phyloP scores from a whole-genome alignment of 495 filamentous ascomycete genomes.

The Aeminium ludgeri region DNA sequence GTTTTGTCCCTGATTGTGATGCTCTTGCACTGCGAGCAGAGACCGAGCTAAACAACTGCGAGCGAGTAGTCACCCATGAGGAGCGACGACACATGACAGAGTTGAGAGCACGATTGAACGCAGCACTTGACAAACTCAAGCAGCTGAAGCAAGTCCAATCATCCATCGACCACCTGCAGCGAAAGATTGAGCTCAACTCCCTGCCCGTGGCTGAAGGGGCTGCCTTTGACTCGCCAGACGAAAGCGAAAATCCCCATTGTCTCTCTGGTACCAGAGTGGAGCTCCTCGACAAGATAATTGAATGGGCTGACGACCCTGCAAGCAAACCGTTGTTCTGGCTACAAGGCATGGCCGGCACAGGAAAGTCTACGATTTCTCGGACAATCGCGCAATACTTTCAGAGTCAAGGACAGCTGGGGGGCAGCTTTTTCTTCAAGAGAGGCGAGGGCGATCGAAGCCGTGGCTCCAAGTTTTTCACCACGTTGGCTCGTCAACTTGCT shows the following conservation, averaged over 20 bases:
- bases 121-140: too few species aligned
- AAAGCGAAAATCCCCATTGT: constrained; percentile 8
- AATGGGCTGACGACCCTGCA: constrained; percentile 11
- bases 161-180: too few species aligned
- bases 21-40: neutral
- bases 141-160: too few species aligned
- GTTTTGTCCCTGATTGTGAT: neutral
- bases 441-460: constrained; percentile 12
- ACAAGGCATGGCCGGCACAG: constrained; percentile 20
- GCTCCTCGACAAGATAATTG: constrained; percentile 15
- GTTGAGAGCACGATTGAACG: too few species aligned
- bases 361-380: constrained; percentile 23
- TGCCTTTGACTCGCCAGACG: neutral
- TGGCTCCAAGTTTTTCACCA: constrained; percentile 17
- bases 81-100: too few species aligned
- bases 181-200: neutral
- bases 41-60: neutral
- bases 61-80: too few species aligned
- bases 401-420: constrained; percentile 9
- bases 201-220: neutral
- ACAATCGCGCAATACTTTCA: constrained; percentile 6
- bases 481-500: constrained; percentile 7
- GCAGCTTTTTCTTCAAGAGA: constrained; percentile 22
- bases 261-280: constrained; percentile 16
- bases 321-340: constrained; percentile 24